phyloP scores from a whole-genome alignment of 495 filamentous ascomycete species.

The Aspergillus heteromorphus region DNA sequence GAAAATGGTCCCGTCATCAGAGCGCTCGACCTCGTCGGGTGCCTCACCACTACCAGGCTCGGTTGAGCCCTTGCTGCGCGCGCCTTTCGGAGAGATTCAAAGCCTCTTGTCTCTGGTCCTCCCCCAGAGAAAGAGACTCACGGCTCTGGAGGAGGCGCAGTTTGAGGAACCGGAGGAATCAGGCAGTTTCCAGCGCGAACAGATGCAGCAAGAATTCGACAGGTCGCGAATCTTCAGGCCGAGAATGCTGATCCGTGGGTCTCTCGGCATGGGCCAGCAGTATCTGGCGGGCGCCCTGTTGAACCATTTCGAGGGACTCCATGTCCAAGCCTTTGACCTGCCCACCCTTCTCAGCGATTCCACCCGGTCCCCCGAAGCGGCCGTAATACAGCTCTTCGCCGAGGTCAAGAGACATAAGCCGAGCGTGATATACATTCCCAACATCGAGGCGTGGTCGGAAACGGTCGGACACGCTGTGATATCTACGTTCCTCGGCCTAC shows the following conservation, averaged over 20 bases:
- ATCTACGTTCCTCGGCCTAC: slow-evolving; percentile 70
- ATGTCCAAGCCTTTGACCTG: slow-evolving; percentile 93
- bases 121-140: slow-evolving; percentile 75
- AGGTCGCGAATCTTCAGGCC: slow-evolving; percentile 84
- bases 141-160: slow-evolving; percentile 89
- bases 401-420: slow-evolving; percentile 93
- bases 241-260: slow-evolving; percentile 71
- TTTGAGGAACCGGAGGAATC: slow-evolving; percentile 82
- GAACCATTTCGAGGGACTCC: slow-evolving; percentile 84
- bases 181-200: slow-evolving; percentile 75
- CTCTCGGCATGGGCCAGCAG: slow-evolving; percentile 85
- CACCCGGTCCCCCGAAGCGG: slow-evolving; percentile 72
- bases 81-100: slow-evolving; percentile 62
- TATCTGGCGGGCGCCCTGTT: slow-evolving; percentile 84
- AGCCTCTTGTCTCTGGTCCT: slow-evolving; percentile 67
- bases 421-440: slow-evolving; percentile 90
- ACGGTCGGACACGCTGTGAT: slow-evolving; percentile 63
- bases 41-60: slow-evolving; percentile 70
- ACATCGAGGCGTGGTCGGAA: slow-evolving; percentile 78
- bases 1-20: slow-evolving; percentile 91
- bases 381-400: slow-evolving; percentile 80
- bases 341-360: slow-evolving; percentile 71
- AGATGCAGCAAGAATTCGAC: slow-evolving; percentile 86
- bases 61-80: slow-evolving; percentile 75
- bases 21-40: slow-evolving; percentile 75